Evolutionary conservation across 371 early-diverging fungal genomes (phyloP).

Genomic region (Mucor sp.): DNA sequence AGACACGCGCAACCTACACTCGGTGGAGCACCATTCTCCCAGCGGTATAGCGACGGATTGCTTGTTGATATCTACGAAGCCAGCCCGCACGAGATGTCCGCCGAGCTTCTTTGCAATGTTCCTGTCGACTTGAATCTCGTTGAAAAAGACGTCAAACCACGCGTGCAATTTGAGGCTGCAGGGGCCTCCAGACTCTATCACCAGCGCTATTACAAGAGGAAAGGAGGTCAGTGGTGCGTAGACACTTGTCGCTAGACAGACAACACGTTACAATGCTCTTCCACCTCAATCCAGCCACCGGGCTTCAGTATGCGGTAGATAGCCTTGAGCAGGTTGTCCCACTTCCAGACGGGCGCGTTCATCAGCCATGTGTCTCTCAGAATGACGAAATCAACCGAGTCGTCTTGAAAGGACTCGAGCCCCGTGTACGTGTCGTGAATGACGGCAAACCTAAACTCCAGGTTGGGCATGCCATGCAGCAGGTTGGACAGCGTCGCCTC

Average conservation of each 20-base stretch:
- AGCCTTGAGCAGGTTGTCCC: slow-evolving; percentile 27
- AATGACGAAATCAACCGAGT: slow-evolving; percentile 32
- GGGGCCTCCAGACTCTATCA: slow-evolving; percentile 2
- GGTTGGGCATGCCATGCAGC: slow-evolving; percentile 12
- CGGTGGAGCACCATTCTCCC: slow-evolving; percentile 23
- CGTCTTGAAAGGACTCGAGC: slow-evolving; percentile 21
- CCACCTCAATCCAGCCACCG: slow-evolving; percentile 21
- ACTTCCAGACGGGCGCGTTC: slow-evolving; percentile 27
- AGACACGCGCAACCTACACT: neutral
- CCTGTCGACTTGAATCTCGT: neutral
- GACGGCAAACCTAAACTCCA: slow-evolving; percentile 17
- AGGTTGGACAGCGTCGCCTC: slow-evolving; percentile 13
- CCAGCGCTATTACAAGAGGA: neutral
- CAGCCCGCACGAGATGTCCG: neutral
- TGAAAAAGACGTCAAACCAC: slow-evolving; percentile 8
- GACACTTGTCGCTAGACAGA: neutral
- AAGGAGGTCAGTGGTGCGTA: neutral
- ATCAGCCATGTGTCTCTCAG: slow-evolving; percentile 37
- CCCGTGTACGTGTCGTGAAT: slow-evolving; percentile 26
- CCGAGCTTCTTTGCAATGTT: neutral
- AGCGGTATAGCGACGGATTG: slow-evolving; percentile 8
- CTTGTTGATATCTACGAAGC: slow-evolving; percentile 9
- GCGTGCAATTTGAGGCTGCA: neutral
- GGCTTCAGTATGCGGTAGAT: slow-evolving; percentile 37
- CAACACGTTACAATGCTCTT: slow-evolving; percentile 13